Base-by-base conservation (phyloP, 306 rosid species). In the Astragalus glycyphyllos region DNA sequence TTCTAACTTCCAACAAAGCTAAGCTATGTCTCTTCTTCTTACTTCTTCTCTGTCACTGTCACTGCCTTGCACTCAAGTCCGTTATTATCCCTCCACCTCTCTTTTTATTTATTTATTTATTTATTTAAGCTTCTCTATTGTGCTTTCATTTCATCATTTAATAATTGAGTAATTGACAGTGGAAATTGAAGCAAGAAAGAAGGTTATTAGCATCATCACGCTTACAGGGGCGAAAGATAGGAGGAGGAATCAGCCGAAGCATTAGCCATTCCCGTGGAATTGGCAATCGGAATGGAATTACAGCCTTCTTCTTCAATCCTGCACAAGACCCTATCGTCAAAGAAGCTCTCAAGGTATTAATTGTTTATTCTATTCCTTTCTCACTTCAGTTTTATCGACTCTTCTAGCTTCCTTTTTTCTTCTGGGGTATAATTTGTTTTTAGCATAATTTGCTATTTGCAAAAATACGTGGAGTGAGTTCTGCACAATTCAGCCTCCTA, bases 301-400 rank as follows among this genome's bases (percentile, higher is more conserved):
- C 61, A 29, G 84, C 89, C 5, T 84, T 77, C 74, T 85, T 86
- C 79, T 84, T 81, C 78, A 92, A 88, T 81, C 96, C 97, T 31
- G 66, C 26, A 2, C 83, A 86, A 15, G 96, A 92, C 37, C 96
- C 91, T 53, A 66, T 92, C 58, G 5, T 85, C 71, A 74, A 76
- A 71, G 89, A 92, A 76, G 96, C 89, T 58, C 72, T 90, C 66
- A 90, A 92, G 98, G 98, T 26, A 26, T 26, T 26, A 2, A 1
- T 26, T 26, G 3, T 26, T 26, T 26, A 26, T 26, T 15, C 56
- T 49, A 2, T 49, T 6, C 2, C 11, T 49, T 15, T 15, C 29
- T 49, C 11, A 3, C 56, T 49, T 37, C 14, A 8, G 8, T 58
- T 58, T 0, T 13, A 5, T 32, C 5, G 5, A 34, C 11, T 68